Percentiles rank a stretch among this genome's conserved stretches.
These are phyloP conservation scores for Dendrobium officinale DNA, from an alignment of 106 monocot genomes.

Conservation along the genomic window DNA sequence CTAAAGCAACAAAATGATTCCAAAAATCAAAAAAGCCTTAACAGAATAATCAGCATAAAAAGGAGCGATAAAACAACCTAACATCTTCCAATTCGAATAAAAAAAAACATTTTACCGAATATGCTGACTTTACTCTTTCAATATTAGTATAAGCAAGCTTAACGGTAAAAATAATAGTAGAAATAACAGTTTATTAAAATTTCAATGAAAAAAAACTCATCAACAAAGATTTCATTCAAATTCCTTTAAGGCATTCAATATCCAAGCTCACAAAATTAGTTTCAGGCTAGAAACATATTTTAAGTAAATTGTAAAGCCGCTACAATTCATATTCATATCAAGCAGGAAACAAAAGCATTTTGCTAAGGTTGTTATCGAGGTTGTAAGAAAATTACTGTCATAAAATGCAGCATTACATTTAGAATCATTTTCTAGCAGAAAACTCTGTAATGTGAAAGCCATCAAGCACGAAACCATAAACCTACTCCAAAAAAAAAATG, in stretches of 20 bases:
- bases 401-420: neutral
- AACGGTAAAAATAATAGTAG: neutral
- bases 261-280: neutral
- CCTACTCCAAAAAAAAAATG: neutral
- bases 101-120: neutral
- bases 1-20: constrained; percentile 1
- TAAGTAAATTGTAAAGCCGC: too few relatives aligned
- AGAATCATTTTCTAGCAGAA: neutral
- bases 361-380: too few relatives aligned
- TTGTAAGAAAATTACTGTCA: neutral
- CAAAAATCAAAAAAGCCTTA: neutral
- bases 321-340: too few relatives aligned
- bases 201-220: neutral
- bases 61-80: neutral
- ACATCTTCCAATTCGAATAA: neutral
- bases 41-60: neutral
- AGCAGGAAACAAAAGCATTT: too few relatives aligned
- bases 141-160: neutral
- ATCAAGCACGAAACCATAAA: neutral
- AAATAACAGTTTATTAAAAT: neutral
- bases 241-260: neutral
- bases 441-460: neutral
- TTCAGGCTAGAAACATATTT: neutral
- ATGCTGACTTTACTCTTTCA: neutral
- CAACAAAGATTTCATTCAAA: neutral